Evolutionary conservation across 305 asterid genomes (phyloP).

Genomic region (Solanum hybrid): DNA sequence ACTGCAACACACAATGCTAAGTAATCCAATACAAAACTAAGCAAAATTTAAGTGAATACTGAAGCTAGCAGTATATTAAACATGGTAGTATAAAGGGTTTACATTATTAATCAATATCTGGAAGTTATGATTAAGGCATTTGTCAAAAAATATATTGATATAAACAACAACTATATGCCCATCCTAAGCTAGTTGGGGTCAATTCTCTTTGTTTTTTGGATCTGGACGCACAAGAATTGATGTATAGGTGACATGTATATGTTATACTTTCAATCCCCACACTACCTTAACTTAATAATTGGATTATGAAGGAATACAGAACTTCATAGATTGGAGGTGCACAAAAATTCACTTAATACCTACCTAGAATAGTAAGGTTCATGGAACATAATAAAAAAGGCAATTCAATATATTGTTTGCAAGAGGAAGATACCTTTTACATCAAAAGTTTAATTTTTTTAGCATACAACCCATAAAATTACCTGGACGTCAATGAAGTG

Average conservation of each 20-base stretch:
- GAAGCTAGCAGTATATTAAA: too few relatives aligned
- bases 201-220: background rate
- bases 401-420: background rate
- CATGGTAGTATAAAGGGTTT: background rate
- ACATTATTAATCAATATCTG: background rate
- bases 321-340: background rate
- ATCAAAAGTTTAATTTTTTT: too few relatives aligned
- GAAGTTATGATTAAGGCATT: background rate
- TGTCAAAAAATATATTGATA: background rate
- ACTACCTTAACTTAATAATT: background rate
- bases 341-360: background rate
- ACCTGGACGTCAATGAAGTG: background rate
- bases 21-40: too few relatives aligned
- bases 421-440: background rate
- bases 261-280: too few relatives aligned
- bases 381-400: background rate
- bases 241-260: background rate
- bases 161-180: background rate
- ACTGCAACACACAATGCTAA: too few relatives aligned
- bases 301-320: background rate
- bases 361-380: background rate
- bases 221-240: background rate
- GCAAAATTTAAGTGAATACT: too few relatives aligned
- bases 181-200: background rate
- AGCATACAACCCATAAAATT: background rate